Evolutionary conservation across 225 moss, liverwort and hornwort species (phyloP), one percentile per base, ranked within the genome.

Genomic region (Pseudoscleropodium purum): DNA sequence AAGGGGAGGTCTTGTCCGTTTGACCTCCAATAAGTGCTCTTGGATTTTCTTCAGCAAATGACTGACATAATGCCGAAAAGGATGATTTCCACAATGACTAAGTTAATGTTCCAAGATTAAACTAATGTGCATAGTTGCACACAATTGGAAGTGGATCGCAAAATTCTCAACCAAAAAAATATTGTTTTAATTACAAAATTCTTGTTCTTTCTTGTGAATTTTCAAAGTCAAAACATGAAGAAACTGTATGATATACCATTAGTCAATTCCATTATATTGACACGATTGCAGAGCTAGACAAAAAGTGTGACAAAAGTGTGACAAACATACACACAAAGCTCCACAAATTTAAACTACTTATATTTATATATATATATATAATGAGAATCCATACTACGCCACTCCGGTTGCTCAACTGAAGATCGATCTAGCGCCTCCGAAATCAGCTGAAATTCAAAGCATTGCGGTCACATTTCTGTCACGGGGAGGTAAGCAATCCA

Each of bases 61-160:
- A 68, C 7, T 20, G 6, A 13, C 1, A 7, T 1, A 1, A 0
- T 12, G 13, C n/a, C n/a, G 12, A 12, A n/a, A n/a, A 23, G 4
- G 13, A 69, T n/a, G 69, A 24, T 69, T 69, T 69, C 4, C 4
- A 6, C 1, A 21, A 6, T 37, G 20, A 67, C 66, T 5, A 66
- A 1, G 10, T 9, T 4, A 5, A 2, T 5, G 0, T 11, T 37
- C 20, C 0, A 67, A 0, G 67, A 23, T 69, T n/a, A 29, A 27
- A 9, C 3, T 43, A 9, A 41, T 26, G 9, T 41, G 3, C 9
- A 15, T 72, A 72, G 15, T 2, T 41, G 26, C 9, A 5, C 73
- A 43, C 27, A 74, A 45, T 45, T 74, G 45, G 30, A 74, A 74
- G 30, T 9, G 30, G 6, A 18, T 30, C 30, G 6, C 74, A 30